Base-by-base conservation (phyloP, 768 basidiomycete species). In the Glaciozyma martinii region DNA sequence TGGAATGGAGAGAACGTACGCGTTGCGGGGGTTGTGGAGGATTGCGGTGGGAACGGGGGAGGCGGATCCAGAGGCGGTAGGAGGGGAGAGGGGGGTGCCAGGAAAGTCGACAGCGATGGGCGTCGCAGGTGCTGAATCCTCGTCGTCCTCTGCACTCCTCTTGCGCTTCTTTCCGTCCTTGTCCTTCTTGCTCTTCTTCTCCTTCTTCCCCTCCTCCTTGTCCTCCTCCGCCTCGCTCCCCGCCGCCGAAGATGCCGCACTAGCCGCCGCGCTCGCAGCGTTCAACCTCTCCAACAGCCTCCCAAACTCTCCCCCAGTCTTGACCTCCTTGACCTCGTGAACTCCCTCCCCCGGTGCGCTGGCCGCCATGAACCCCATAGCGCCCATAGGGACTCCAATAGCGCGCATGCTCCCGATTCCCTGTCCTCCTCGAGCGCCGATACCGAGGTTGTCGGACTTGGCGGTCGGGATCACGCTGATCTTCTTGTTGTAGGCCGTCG, bases 11-110 rank as follows among this genome's bases (percentile, higher is more conserved):
- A 46, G n/a, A 25, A 33, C 70, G n/a, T 18, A 71, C 71, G 71
- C 71, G 65, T 66, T 71, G 57, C 71, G 71, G 23, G 71, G 71
- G 65, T 71, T 71, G 40, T 62, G 59, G 43, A 71, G 61, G 25
- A 63, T 49, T 12, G 63, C 44, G 13, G 53, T 42, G 32, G 30
- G 29, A n/a, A 32, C 46, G 7, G 47, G 32, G 4, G 47, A 53
- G 1, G 55, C 61, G 32, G 47, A 40, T 0, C 60, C 44, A 5
- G 66, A 54, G 5, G 52, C 56, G 3, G 56, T 21, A 1, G 63
- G 32, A 32, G 65, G 54, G 13, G 63, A 46, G 29, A 42, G 59
- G 27, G 65, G 33, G 3, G 50, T 52, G 19, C 59, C 46, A 21
- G 60, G 27, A 10, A 63, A 58, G 7, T 37, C 6, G 23, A 44